phyloP scores from a whole-genome alignment of 768 basidiomycete genomes.

The Thelephora aurantiotincta region DNA sequence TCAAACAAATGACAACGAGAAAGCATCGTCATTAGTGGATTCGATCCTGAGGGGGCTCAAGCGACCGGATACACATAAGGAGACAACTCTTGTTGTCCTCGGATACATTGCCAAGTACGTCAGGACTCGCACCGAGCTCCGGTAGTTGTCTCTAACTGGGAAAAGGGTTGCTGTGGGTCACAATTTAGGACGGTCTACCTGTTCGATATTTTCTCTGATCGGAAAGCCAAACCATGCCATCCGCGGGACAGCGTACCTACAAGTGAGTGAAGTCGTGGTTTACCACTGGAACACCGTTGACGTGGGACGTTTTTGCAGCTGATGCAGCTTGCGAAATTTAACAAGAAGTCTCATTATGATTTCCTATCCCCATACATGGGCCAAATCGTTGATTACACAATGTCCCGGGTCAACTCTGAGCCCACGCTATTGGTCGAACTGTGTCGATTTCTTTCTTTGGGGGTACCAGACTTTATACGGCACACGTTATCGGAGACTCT shows the following conservation, averaged over 20 bases:
- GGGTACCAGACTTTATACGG: constrained; percentile 45
- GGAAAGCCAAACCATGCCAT: constrained; percentile 55
- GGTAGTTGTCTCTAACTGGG: not conserved
- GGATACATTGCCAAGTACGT: constrained; percentile 37
- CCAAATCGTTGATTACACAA: constrained; percentile 49
- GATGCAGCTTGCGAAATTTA: constrained; percentile 35
- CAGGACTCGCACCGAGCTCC: not conserved
- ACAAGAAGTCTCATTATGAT: constrained; percentile 48
- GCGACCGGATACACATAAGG: constrained; percentile 31
- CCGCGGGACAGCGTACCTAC: constrained; percentile 52
- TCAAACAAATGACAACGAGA: constrained; percentile 18
- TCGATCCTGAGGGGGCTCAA: constrained; percentile 36
- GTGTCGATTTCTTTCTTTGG: constrained; percentile 52
- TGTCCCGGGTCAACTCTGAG: constrained; percentile 40
- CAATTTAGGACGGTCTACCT: constrained; percentile 43
- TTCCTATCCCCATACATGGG: constrained; percentile 60
- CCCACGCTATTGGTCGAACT: constrained; percentile 46
- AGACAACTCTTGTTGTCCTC: constrained; percentile 49
- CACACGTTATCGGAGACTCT: constrained; percentile 51
- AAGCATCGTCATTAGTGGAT: constrained; percentile 24
- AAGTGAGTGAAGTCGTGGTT: constrained; percentile 27
- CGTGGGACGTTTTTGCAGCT: constrained; percentile 28
- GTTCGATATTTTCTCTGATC: constrained; percentile 50
- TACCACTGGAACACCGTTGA: not conserved
- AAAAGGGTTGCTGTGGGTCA: constrained; percentile 33